phyloP scores from a whole-genome alignment of 768 basidiomycete genomes.

The Suillus variegatus region DNA sequence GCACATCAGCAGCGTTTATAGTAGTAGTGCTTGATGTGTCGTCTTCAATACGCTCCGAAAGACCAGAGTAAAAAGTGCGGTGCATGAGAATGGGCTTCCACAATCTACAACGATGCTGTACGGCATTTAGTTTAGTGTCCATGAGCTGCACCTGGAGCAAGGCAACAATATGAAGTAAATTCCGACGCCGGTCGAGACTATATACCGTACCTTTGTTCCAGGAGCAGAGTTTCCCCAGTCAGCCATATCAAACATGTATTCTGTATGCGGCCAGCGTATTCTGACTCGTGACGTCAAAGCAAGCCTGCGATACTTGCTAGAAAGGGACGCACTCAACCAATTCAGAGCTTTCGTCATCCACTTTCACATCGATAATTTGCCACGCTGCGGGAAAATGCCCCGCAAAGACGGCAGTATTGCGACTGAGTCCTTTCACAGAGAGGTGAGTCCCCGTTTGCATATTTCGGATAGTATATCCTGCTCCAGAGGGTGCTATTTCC shows the following conservation, averaged over 20 bases:
- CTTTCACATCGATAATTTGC: slow-evolving; percentile 26
- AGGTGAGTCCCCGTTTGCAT: slow-evolving; percentile 33
- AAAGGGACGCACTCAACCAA: slow-evolving; percentile 24
- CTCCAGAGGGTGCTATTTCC: slow-evolving; percentile 30
- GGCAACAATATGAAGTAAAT: background rate
- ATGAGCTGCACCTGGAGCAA: background rate
- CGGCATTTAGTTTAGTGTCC: no score
- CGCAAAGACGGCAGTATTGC: slow-evolving; percentile 15
- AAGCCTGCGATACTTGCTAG: background rate
- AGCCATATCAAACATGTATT: slow-evolving; percentile 25
- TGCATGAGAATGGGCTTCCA: background rate
- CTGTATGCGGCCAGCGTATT: slow-evolving; percentile 32
- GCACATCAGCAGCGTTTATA: background rate
- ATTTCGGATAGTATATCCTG: slow-evolving; percentile 32
- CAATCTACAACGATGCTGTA: background rate
- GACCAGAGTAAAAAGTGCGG: background rate
- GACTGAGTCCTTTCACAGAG: slow-evolving; percentile 12
- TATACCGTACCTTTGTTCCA: slow-evolving; percentile 28
- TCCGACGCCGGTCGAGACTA: background rate
- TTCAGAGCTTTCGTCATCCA: slow-evolving; percentile 27
- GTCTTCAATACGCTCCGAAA: background rate
- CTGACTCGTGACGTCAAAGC: slow-evolving; percentile 11
- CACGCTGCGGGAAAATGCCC: slow-evolving; percentile 32
- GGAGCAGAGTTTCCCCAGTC: slow-evolving; percentile 26
- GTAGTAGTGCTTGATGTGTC: background rate